A percentile compares a stretch with the other conserved stretches of the same genome.
Evolutionary conservation across 805 yeast genomes (phyloP).

Genomic region (Candida sphagnicola): DNA sequence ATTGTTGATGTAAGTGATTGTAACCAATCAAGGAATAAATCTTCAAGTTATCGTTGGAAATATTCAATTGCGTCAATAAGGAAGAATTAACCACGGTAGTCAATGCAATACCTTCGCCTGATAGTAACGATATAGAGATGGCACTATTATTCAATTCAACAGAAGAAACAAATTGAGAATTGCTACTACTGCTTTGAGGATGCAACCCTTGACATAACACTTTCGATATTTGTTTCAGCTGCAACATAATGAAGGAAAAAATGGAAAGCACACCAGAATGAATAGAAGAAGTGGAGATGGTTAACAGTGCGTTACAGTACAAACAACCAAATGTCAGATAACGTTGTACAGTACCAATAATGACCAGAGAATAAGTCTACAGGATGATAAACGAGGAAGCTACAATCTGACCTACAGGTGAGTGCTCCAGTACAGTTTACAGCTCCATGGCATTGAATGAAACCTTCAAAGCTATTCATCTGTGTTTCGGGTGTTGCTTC

Average conservation of each 20-base stretch:
- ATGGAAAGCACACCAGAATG: not conserved
- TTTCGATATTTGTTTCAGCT: constrained; percentile 33
- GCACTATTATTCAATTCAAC: constrained; percentile 16
- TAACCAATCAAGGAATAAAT: constrained; percentile 34
- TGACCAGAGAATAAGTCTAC: no score
- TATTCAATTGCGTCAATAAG: constrained; percentile 9
- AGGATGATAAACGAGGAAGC: no score
- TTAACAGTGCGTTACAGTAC: not conserved
- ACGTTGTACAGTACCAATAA: not conserved
- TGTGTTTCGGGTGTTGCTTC: no score
- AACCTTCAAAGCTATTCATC: no score
- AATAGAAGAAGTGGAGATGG: not conserved
- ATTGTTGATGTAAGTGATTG: constrained; percentile 19
- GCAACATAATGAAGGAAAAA: constrained; percentile 25
- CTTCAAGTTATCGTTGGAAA: constrained; percentile 26
- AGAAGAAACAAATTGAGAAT: constrained; percentile 3
- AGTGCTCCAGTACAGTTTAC: no score
- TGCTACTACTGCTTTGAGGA: constrained; percentile 10
- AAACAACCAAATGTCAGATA: no score
- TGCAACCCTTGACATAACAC: constrained; percentile 30
- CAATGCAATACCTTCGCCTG: constrained; percentile 35
- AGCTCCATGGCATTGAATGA: no score
- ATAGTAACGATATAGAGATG: constrained; percentile 29
- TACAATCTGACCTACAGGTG: no score
- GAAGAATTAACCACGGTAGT: constrained; percentile 29